These are phyloP conservation scores for Penicillium herquei DNA, from an alignment of 495 filamentous ascomycete genomes.

Conservation along the genomic window DNA sequence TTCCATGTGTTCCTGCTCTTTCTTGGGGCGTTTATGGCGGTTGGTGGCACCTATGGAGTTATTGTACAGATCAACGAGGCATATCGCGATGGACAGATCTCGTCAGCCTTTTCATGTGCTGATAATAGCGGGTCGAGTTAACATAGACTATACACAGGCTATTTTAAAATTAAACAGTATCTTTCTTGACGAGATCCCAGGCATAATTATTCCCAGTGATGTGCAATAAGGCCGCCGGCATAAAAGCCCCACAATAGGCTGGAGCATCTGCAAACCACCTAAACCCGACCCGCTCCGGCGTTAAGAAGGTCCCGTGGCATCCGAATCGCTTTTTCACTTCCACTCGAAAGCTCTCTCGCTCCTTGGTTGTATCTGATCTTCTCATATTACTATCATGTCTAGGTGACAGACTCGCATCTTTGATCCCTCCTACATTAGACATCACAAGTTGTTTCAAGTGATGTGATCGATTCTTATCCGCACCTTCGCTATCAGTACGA, in stretches of 20 bases:
- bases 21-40: constrained; percentile 37
- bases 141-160: background rate
- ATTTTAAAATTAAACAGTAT: background rate
- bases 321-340: background rate
- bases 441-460: background rate
- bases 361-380: background rate
- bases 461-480: background rate
- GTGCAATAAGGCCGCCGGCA: background rate
- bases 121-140: constrained; percentile 34
- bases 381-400: background rate
- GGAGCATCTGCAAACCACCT: background rate
- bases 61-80: constrained; percentile 38
- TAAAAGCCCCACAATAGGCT: background rate
- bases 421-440: background rate
- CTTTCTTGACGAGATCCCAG: background rate
- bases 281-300: background rate
- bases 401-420: background rate
- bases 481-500: background rate
- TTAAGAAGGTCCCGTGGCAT: background rate
- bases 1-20: constrained; percentile 31
- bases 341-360: background rate
- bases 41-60: constrained; percentile 42
- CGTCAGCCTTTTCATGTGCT: constrained; percentile 40
- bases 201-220: too few species aligned
- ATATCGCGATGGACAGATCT: constrained; percentile 35